Base-by-base conservation (phyloP, 164 flowering plant genomes). In the Annona cherimola region DNA sequence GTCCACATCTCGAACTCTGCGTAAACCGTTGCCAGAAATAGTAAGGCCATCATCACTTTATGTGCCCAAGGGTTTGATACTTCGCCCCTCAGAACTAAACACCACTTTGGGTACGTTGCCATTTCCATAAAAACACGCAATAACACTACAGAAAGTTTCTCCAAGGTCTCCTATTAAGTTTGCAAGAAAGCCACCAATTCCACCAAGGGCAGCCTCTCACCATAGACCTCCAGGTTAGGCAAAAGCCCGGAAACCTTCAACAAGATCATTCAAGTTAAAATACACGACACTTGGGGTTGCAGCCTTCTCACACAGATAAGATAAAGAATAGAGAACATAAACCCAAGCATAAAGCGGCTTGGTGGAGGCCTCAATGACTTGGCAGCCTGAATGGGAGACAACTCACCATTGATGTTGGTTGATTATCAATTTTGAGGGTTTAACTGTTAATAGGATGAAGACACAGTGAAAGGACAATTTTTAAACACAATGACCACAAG, bases 1-100 rank as follows among this genome's bases (percentile, higher is more conserved):
- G 82, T 92, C 98, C 94, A 94, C 98, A 85, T 90, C 95, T 55
- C 96, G 98, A 79, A 94, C 90, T 94, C 97, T 92, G 97, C 95
- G 92, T 71, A 89, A 94, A 94, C 65, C 86, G 90, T 81, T 89
- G 84, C 94, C 97, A 92, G 77, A 94, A 91, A 94, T 87, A 92
- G 84, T 90, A 90, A 92, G 95, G 93, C 94, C 95, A 89, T 89
- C 96, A 89, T 81, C 83, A 92, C 84, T 83, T 81, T 89, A 86
- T 50, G 82, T 78, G 87, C 77, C 78, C 77, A 84, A 86, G 87
- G 82, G 83, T 76, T 74, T 83, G 91, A 83, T 72, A 88, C 88
- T 85, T 90, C 84, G 89, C 88, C 92, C 89, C 86, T 85, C 90
- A 83, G 89, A 89, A 87, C 90, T 80, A 90, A 88, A 94, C 94